Evolutionary conservation across 2,329 filamentous ascomycete genomes (phyloP), one percentile per base, ranked within the genome.

Genomic region (Dichotomopilus funicola): DNA sequence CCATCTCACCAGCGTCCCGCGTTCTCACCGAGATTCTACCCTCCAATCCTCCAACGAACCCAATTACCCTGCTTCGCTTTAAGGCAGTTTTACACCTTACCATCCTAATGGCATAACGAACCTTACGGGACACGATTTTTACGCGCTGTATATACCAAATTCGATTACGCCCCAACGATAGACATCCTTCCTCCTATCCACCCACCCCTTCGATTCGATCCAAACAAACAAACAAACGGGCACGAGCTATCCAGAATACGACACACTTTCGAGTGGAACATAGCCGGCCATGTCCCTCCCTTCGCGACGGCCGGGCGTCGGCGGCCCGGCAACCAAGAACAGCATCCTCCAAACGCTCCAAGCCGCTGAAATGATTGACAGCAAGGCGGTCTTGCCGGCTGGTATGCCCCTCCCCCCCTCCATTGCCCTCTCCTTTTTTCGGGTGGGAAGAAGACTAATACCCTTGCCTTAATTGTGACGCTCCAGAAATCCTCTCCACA

Each of bases 401-500:
- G 89, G 89, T 91, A 77, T 61, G 77, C 62, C 4, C 38, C 1
- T 10, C 19, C n/a, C 10, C 31, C 41, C 8, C 50, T 35, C 42
- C 41, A 37, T 7, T 2, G 19, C 33, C 56, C 37, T 7, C 11
- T 13, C 12, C 13, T 6, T 41, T 41, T 12, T 41, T n/a, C 13
- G 5, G 5, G 5, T 12, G 38, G 5, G 38, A 38, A 38, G 11
- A 38, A 38, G 11, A 38, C 6, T 38, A 38, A 38, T 7, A 38
- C 36, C 36, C n/a, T n/a, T n/a, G n/a, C n/a, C n/a, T n/a, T n/a
- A n/a, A n/a, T n/a, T n/a, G n/a, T n/a, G n/a, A n/a, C n/a, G n/a
- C n/a, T n/a, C n/a, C n/a, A 89, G 92, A 97, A 74, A 89, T 97
- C 63, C 82, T 97, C 64, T 87, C 87, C 35, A 81, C 85, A 0